These are phyloP conservation scores for Tetrapisispora phaffii DNA, from an alignment of 805 yeast species.

Conservation along the genomic window DNA sequence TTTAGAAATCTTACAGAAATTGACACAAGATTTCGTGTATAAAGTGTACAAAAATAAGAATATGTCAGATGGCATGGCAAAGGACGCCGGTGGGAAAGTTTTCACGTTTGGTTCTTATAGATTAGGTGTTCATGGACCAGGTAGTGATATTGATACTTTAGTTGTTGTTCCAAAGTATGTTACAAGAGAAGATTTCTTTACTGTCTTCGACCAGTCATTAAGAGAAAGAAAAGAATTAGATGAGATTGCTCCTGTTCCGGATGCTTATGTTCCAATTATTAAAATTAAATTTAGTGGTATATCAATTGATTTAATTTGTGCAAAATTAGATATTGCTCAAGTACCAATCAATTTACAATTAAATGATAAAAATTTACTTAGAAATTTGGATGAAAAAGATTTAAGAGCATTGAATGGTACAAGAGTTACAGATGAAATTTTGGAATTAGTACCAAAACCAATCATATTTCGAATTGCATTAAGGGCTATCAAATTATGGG, in stretches of 20 bases:
- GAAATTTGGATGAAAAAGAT: slow-evolving; percentile 86
- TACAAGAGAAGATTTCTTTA: slow-evolving; percentile 78
- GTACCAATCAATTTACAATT: slow-evolving; percentile 68
- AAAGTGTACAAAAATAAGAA: slow-evolving; percentile 70
- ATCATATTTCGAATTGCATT: slow-evolving; percentile 87
- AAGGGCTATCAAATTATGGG: slow-evolving; percentile 93
- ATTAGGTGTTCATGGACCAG: slow-evolving; percentile 95
- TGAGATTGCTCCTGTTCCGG: slow-evolving; percentile 89
- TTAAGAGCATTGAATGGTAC: slow-evolving; percentile 89
- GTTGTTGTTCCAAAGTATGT: slow-evolving; percentile 98
- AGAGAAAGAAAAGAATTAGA: slow-evolving; percentile 72
- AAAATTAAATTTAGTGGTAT: slow-evolving; percentile 82
- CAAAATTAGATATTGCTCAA: slow-evolving; percentile 71
- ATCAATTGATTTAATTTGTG: slow-evolving; percentile 86
- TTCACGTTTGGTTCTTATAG: slow-evolving; percentile 93
- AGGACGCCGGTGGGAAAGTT: slow-evolving; percentile 95
- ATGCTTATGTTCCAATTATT: slow-evolving; percentile 95
- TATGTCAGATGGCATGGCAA: slow-evolving; percentile 96
- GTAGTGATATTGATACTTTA: slow-evolving; percentile 92
- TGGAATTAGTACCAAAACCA: slow-evolving; percentile 83
- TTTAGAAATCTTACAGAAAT: slow-evolving; percentile 55
- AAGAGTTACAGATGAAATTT: slow-evolving; percentile 90
- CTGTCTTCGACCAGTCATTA: slow-evolving; percentile 62
- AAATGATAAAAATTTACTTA: slow-evolving; percentile 73
- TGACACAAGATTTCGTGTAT: slow-evolving; percentile 75